Evolutionary conservation across 139 green algal species (phyloP).

Genomic region (Chlamydomonas applanata): DNA sequence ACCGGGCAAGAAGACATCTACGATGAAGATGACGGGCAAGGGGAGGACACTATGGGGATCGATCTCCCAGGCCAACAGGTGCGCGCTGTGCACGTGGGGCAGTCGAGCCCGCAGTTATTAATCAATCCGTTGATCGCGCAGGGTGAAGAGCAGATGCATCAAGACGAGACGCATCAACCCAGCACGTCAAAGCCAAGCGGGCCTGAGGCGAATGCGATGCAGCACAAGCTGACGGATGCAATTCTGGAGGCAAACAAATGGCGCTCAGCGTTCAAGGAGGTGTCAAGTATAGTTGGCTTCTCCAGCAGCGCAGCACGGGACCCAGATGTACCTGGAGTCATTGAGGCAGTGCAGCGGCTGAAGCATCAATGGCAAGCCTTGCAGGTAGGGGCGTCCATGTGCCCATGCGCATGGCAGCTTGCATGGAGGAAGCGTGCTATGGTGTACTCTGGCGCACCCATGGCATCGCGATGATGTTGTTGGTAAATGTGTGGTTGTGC

Average conservation of each 20-base stretch:
- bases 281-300: slow-evolving; percentile 21
- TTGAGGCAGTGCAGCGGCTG: slow-evolving; percentile 33
- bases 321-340: slow-evolving; percentile 29
- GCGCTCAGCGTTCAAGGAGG: slow-evolving; percentile 41
- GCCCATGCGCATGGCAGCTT: no score
- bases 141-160: not conserved
- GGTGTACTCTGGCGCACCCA: no score
- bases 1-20: not conserved
- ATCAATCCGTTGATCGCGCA: no score
- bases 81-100: not conserved
- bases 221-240: slow-evolving; percentile 23
- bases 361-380: slow-evolving; percentile 18
- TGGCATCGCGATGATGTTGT: no score
- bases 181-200: not conserved
- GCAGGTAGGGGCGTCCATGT: slow-evolving; percentile 16
- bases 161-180: not conserved
- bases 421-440: no score
- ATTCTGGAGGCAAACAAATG: slow-evolving; percentile 28
- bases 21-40: not conserved
- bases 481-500: no score
- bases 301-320: slow-evolving; percentile 1
- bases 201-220: not conserved
- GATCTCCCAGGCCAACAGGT: not conserved
- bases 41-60: not conserved
- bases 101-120: no score